These are phyloP conservation scores for Cladophialophora psammophila DNA, from an alignment of 2,329 filamentous ascomycete species.

Conservation along the genomic window DNA sequence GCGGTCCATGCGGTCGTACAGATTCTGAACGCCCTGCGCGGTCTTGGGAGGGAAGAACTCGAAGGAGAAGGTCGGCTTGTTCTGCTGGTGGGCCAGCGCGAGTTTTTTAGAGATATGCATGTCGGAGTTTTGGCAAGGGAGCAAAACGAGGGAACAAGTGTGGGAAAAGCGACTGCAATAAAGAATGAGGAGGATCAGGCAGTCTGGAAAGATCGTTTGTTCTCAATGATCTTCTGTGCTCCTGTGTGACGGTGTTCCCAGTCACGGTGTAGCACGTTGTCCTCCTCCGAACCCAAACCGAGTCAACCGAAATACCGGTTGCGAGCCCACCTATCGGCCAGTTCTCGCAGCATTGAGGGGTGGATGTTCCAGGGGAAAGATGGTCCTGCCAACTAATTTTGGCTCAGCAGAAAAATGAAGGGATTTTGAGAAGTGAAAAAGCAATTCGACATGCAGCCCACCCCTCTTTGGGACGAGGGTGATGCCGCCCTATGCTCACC, in stretches of 20 bases:
- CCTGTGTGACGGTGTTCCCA: constrained; percentile 19
- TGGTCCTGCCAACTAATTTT: background rate
- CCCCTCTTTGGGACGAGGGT: no score
- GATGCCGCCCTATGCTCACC: no score
- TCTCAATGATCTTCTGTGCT: constrained; percentile 10
- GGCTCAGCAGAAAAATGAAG: background rate
- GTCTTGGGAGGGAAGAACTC: constrained; percentile 99
- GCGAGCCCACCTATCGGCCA: constrained; percentile 59
- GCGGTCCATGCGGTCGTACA: constrained; percentile 99
- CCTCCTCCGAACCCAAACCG: constrained; percentile 7
- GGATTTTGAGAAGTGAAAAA: constrained; percentile 5
- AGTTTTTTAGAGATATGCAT: constrained; percentile 98
- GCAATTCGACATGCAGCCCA: background rate
- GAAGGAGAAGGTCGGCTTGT: constrained; percentile 92
- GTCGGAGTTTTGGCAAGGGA: constrained; percentile 47
- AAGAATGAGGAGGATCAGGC: background rate
- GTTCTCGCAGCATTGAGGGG: constrained; percentile 59
- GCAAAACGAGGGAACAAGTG: constrained; percentile 2
- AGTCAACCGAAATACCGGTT: constrained; percentile 55
- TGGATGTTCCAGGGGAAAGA: constrained; percentile 1
- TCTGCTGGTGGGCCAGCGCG: constrained; percentile 76
- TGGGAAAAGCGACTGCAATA: constrained; percentile 11
- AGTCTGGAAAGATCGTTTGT: constrained; percentile 8
- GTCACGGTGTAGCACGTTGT: constrained; percentile 4
- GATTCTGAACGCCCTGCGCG: constrained; percentile 86